Base-by-base conservation (phyloP, 257 asterid species). In the Solanum chiquidenum region DNA sequence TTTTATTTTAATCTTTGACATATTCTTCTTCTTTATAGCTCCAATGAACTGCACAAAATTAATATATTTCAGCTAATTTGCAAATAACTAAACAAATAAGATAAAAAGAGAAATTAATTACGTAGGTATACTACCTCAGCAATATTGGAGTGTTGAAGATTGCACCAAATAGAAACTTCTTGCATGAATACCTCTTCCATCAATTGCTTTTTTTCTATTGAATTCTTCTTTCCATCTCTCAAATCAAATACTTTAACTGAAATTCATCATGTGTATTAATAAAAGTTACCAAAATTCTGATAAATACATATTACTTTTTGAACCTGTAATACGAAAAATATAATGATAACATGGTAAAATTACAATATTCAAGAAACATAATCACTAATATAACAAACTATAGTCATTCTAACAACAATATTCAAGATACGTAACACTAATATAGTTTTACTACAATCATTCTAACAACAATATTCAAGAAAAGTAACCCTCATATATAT, bases 81-180 rank as follows among this genome's bases (percentile, higher is more conserved):
- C 58, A 46, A 46, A 46, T 44, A 44, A 44, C 1, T 38, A 40
- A 40, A 40, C 52, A 44, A 44, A 44, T 49, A 49, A 49, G 21
- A 64, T 62, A 62, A 27, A 10, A 34, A 27, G 29, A 38, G 44
- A 38, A 44, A 46, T 12, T 73, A 33, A 23, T 29, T 34, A 44
- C 5, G 58, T 49, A 46, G 2, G 21, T 55, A 46, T 12, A 62
- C 8, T 79, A 86, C 90, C 90, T 87, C 69, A 3, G 85, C 85
- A 2, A 86, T 82, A 35, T 90, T 87, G 3, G 91, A 89, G 35
- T 90, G 91, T 14, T 60, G 73, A 9, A 90, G 37, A 38, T 71
- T 62, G 37, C 27, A 76, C 88, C 90, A 90, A 23, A 86, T 14
- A 5, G 86, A 85, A 9, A 83, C 77, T 74, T 87, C 89, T 23